Conservation (phyloP, 2,329 filamentous ascomycete species). For the Trichoderma simmonsii region DNA sequence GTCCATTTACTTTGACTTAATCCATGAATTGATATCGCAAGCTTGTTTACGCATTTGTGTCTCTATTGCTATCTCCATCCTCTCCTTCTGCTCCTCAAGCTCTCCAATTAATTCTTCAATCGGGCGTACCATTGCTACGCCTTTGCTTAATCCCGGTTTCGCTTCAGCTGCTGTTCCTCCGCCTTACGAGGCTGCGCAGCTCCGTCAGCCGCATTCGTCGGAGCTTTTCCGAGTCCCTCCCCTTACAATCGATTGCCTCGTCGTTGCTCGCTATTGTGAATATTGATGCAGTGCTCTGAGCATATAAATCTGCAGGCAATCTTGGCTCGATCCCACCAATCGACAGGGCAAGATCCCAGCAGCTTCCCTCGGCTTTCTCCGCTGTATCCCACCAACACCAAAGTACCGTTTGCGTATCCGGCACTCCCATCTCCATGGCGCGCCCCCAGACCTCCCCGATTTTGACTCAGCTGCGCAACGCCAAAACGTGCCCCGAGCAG, state of each 20-base stretch:
- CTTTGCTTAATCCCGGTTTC: background rate
- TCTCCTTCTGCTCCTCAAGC: background rate
- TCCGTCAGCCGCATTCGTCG: background rate
- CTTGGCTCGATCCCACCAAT: background rate
- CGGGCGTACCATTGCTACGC: background rate
- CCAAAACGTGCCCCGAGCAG: constrained; percentile 51
- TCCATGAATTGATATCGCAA: constrained; percentile 10
- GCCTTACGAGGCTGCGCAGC: background rate
- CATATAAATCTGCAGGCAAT: background rate
- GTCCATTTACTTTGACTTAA: background rate
- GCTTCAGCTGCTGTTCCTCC: background rate
- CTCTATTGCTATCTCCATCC: background rate
- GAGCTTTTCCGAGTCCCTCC: background rate
- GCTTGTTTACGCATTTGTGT: background rate
- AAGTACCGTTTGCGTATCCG: background rate
- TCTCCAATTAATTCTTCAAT: background rate
- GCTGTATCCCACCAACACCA: constrained; percentile 5
- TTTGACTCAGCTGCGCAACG: constrained; percentile 54
- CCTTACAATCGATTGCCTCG: background rate
- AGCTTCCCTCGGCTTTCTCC: background rate
- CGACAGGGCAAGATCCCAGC: background rate
- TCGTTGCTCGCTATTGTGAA: background rate
- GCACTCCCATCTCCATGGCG: constrained; percentile 45
- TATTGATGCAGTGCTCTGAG: background rate
- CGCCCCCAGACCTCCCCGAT: constrained; percentile 51